Conservation (phyloP, 495 filamentous ascomycete genomes). For the Trichocladium antarcticum region DNA sequence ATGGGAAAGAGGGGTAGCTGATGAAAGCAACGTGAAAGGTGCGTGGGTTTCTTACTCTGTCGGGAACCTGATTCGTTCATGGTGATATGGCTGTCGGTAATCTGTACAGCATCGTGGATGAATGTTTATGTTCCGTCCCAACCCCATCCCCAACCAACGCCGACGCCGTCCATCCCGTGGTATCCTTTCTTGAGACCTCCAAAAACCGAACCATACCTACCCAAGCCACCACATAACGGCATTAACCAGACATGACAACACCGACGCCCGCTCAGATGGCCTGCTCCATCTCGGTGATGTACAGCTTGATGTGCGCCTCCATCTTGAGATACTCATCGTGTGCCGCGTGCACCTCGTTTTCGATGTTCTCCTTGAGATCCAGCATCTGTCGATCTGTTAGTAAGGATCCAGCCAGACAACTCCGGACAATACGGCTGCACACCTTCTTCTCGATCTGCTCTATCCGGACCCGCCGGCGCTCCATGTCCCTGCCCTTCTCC, state of each 20-base stretch:
- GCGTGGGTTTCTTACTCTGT: too few species aligned
- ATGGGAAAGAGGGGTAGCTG: not conserved
- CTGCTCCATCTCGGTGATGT: conserved; percentile 98
- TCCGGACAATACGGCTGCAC: conserved; percentile 15
- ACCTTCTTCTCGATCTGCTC: conserved; percentile 99
- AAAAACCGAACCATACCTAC: conserved; percentile 6
- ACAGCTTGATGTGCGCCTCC: conserved; percentile 91
- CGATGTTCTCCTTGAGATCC: conserved; percentile 92
- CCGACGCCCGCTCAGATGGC: conserved; percentile 43
- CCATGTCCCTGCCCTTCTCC: conserved; percentile 81
- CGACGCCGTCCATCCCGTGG: conserved; percentile 19
- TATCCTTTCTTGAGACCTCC: conserved; percentile 5
- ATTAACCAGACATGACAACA: conserved; percentile 10
- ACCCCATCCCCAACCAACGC: not conserved
- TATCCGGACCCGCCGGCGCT: conserved; percentile 77
- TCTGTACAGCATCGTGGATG: too few species aligned
- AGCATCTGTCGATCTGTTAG: conserved; percentile 61
- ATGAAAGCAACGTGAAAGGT: not conserved
- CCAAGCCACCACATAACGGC: conserved; percentile 9
- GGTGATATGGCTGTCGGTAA: too few species aligned
- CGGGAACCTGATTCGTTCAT: too few species aligned
- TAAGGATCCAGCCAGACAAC: not conserved
- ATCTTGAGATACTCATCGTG: conserved; percentile 92
- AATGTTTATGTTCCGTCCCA: too few species aligned
- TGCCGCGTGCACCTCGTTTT: conserved; percentile 76